Evolutionary conservation across 192 early-diverging fungal species (phyloP).

Genomic region (Cetraspora pellucida): DNA sequence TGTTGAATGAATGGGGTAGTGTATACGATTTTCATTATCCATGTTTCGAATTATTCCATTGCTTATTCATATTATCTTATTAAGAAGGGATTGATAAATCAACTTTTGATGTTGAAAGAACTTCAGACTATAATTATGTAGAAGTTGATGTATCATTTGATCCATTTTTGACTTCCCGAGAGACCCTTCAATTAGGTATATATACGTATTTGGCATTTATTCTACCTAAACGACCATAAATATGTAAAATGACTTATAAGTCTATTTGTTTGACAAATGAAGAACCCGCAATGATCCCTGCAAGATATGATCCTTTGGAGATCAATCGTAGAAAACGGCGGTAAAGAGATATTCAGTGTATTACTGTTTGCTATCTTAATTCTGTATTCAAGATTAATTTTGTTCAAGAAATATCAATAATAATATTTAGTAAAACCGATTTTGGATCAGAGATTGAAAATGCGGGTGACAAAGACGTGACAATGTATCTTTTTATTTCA

Average conservation of each 20-base stretch:
- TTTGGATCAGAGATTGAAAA: too few relatives aligned
- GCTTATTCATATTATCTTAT: background rate
- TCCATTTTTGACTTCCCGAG: too few relatives aligned
- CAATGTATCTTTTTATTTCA: background rate
- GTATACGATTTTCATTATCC: background rate
- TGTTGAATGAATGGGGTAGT: conserved; percentile 29
- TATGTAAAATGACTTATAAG: background rate
- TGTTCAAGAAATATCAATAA: background rate
- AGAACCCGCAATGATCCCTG: conserved; percentile 15
- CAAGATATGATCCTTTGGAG: conserved; percentile 13
- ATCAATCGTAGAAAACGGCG: conserved; percentile 6
- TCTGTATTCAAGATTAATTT: background rate
- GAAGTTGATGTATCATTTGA: too few relatives aligned
- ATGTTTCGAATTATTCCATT: background rate
- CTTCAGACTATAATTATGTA: too few relatives aligned
- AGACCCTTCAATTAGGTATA: background rate
- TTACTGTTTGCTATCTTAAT: background rate
- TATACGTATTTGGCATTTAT: background rate
- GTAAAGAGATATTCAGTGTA: background rate
- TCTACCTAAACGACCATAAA: background rate
- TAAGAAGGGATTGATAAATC: background rate
- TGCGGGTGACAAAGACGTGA: too few relatives aligned
- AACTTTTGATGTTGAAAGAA: too few relatives aligned
- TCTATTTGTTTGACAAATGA: background rate
- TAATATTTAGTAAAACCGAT: background rate